These are phyloP conservation scores for Phytophthora melonis DNA, from an alignment of 352 stramenopile genomes.

Conservation along the genomic window DNA sequence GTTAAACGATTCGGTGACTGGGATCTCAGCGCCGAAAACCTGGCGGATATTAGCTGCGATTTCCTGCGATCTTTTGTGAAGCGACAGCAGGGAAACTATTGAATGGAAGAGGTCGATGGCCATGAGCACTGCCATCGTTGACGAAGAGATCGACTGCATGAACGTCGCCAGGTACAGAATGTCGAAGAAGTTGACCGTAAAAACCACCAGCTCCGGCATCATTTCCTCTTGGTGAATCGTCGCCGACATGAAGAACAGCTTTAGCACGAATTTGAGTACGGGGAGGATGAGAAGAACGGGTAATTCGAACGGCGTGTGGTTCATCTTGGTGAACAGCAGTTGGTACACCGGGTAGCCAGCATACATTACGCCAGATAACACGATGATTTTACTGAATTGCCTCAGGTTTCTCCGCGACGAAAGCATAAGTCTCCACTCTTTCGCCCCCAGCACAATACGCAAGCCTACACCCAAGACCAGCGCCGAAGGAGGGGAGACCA, in stretches of 20 bases:
- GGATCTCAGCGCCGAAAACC: neutral
- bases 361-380: neutral
- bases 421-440: neutral
- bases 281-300: conserved; percentile 5
- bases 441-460: neutral
- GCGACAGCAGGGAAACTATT: neutral
- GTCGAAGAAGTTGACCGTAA: conserved; percentile 12
- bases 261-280: conserved; percentile 5
- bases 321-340: conserved; percentile 6
- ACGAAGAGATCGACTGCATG: neutral
- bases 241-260: neutral
- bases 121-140: neutral
- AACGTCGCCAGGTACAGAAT: neutral
- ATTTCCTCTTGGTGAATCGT: conserved; percentile 10
- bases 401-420: neutral
- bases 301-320: conserved; percentile 8
- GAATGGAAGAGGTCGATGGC: neutral
- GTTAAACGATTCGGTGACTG: too few species aligned
- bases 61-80: neutral
- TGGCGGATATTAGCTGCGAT: neutral
- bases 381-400: neutral
- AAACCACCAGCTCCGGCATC: conserved; percentile 14
- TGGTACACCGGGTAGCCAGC: conserved; percentile 10
- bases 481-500: neutral
- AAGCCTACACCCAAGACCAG: neutral